Evolutionary conservation across 2,329 filamentous ascomycete genomes (phyloP), one percentile per base, ranked within the genome.

Genomic region (Hypoxylon rubiginosum): DNA sequence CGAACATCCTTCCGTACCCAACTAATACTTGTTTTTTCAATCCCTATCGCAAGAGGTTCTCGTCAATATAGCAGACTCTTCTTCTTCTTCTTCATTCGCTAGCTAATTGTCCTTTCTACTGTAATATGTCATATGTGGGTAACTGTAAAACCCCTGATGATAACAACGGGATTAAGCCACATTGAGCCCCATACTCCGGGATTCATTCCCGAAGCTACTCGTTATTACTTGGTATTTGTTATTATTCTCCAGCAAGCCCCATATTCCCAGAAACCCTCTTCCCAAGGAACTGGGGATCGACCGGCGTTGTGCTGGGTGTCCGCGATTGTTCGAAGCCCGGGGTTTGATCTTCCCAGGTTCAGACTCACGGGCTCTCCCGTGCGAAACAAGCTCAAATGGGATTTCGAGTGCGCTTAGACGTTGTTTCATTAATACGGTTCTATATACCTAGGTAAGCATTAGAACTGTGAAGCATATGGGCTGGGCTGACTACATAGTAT

Each of bases 281-380:
- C 51, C 67, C 67, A 70, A 57, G 67, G 64, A 59, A 60, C 65
- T 59, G 67, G 67, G 36, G 65, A 62, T 65, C 58, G 53, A 24
- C 53, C 50, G 57, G 59, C 32, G 63, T 32, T 45, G 36, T 57
- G 30, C 34, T 50, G 52, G 45, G 58, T 54, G 15, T 61, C 26
- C 52, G 57, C 53, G 49, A 60, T 64, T 56, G 39, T 32, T 50
- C 34, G 34, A 41, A 57, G 55, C 54, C 62, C 56, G 39, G 46
- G 50, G 58, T 63, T 67, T 65, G 51, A 59, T 30, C 53, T 54
- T 65, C 65, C 51, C 52, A 45, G 62, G 53, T 63, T 66, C 52
- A 34, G 52, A 34, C 53, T 53, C 46, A 54, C 67, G 65, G 67
- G 59, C 41, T 61, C 36, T 63, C 64, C 64, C 67, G 63, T 43